These are phyloP conservation scores for Glycine soja DNA, from an alignment of 306 rosid genomes.

Conservation along the genomic window DNA sequence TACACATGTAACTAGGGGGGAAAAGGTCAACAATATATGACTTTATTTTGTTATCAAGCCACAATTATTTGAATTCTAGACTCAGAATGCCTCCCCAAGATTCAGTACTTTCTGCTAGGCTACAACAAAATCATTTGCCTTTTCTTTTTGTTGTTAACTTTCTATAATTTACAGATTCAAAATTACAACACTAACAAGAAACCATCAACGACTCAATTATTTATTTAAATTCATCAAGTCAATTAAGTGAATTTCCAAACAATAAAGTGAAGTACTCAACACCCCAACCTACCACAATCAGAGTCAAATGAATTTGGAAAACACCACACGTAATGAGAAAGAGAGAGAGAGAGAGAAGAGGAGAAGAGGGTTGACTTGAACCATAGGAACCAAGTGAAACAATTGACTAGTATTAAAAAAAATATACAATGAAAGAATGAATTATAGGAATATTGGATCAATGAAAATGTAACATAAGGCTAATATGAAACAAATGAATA, in stretches of 20 bases:
- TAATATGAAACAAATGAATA: neutral
- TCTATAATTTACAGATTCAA: neutral
- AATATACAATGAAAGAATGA: no score
- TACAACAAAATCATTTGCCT: slow-evolving; percentile 6
- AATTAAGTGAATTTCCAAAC: neutral
- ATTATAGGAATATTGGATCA: no score
- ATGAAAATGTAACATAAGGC: slow-evolving; percentile 8
- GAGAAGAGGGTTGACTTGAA: no score
- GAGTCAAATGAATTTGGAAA: no score
- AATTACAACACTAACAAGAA: slow-evolving; percentile 13
- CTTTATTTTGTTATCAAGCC: neutral
- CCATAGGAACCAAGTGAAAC: no score
- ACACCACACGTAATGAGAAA: no score
- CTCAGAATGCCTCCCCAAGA: slow-evolving; percentile 5
- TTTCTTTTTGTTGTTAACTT: neutral
- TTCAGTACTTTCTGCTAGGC: neutral
- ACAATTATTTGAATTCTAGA: neutral
- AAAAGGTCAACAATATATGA: neutral
- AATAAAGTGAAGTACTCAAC: slow-evolving; percentile 7
- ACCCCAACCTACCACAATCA: neutral
- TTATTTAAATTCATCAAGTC: slow-evolving; percentile 30
- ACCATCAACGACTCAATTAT: neutral
- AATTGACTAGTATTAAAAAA: no score
- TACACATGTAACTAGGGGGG: neutral
- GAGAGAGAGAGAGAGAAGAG: no score